Percentiles rank a stretch among this genome's conserved stretches.
These are phyloP conservation scores for Fusarium lyarnte DNA, from an alignment of 2,329 filamentous ascomycete species.

Conservation along the genomic window DNA sequence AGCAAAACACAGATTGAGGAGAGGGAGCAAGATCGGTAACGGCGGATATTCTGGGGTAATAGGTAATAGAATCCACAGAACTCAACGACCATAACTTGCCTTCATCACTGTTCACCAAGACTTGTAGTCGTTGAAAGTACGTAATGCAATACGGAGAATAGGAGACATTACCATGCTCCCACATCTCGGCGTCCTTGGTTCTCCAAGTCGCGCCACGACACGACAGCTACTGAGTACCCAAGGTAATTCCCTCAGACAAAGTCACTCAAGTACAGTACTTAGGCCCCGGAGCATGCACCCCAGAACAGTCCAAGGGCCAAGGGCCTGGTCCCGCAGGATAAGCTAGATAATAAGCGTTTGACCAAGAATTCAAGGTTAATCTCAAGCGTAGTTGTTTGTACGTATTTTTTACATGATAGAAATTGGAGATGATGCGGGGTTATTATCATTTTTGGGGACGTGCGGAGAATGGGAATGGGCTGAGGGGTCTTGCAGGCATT, in stretches of 20 bases:
- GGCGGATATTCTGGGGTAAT: conserved; percentile 9
- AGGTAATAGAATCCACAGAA: neutral
- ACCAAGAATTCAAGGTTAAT: conserved; percentile 22
- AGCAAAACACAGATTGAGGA: conserved; percentile 4
- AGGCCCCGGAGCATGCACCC: conserved; percentile 27
- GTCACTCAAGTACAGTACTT: conserved; percentile 33
- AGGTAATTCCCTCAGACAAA: neutral
- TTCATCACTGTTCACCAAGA: neutral
- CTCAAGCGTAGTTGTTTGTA: conserved; percentile 31
- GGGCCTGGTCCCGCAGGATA: conserved; percentile 4
- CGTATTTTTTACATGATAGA: conserved; percentile 41
- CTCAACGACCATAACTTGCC: neutral
- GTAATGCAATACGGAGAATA: neutral
- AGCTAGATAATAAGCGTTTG: conserved; percentile 9
- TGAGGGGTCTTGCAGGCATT: neutral
- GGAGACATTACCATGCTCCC: neutral
- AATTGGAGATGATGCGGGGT: conserved; percentile 36
- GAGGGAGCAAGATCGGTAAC: neutral
- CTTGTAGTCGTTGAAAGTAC: neutral
- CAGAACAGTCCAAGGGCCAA: conserved; percentile 2
- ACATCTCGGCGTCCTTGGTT: neutral
- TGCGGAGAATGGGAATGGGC: conserved; percentile 18
- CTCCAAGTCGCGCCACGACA: conserved; percentile 1
- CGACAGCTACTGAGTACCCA: neutral
- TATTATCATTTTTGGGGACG: conserved; percentile 27